Percentiles rank a stretch among this genome's conserved stretches.
Conservation (phyloP, 108 stramenopile genomes). For the Stephanodiscus minutulus region DNA sequence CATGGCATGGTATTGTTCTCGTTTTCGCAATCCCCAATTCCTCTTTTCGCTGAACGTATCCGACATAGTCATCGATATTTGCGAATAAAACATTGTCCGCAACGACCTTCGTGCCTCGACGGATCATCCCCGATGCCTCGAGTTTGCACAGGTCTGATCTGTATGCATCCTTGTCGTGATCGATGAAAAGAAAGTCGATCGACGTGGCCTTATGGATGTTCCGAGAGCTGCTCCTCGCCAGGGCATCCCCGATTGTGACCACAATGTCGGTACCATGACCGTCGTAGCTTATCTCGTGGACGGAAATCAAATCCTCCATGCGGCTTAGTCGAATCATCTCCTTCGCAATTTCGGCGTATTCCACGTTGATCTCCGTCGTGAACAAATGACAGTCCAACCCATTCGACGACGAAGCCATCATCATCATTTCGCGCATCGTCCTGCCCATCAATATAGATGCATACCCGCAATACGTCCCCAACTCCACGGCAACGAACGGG, state of each 20-base stretch:
- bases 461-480: conserved; percentile 92
- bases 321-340: conserved; percentile 63
- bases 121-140: conserved; percentile 53
- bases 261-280: conserved; percentile 45
- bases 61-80: conserved; percentile 71
- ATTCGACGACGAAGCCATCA: not conserved
- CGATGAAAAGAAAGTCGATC: conserved; percentile 83
- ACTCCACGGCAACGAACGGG: conserved; percentile 62
- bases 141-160: conserved; percentile 65
- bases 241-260: conserved; percentile 17
- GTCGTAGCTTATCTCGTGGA: conserved; percentile 45
- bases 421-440: conserved; percentile 29
- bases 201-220: not conserved
- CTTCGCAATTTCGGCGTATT: conserved; percentile 56
- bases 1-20: conserved; percentile 45
- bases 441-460: conserved; percentile 62
- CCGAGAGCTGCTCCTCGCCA: not conserved
- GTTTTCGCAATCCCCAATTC: conserved; percentile 62
- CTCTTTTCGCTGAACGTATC: conserved; percentile 53
- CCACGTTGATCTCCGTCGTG: conserved; percentile 70
- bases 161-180: conserved; percentile 91
- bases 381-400: conserved; percentile 53
- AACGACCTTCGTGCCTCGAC: conserved; percentile 62
- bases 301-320: conserved; percentile 54
- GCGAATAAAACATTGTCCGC: conserved; percentile 91